Evolutionary conservation across 176 grass and related monocot genomes (phyloP).

Genomic region (Otatea glauca): DNA sequence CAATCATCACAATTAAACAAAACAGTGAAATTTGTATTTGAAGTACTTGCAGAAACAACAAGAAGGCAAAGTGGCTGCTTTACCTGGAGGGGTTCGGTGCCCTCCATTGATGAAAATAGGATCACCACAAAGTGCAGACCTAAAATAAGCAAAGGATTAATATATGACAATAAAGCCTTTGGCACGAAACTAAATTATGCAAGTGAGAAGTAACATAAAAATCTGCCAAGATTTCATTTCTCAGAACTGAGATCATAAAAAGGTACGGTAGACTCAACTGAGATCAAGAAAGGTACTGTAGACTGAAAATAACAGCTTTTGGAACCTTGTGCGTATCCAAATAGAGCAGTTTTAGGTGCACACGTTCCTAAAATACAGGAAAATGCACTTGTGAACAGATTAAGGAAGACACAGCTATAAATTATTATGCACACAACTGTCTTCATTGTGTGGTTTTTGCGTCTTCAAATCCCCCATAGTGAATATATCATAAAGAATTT

Average conservation of each 20-base stretch:
- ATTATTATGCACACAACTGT: not conserved
- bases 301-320: conserved; percentile 8
- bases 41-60: conserved; percentile 24
- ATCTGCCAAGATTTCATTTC: not conserved
- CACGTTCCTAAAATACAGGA: not conserved
- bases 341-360: not conserved
- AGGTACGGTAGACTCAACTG: no score
- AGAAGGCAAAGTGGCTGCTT: not conserved
- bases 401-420: not conserved
- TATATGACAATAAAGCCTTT: not conserved
- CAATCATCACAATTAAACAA: not conserved
- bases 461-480: not conserved
- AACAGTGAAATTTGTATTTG: not conserved
- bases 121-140: not conserved
- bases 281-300: not conserved
- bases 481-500: no score
- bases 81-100: conserved; percentile 51
- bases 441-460: not conserved
- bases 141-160: conserved; percentile 25
- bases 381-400: conserved; percentile 1
- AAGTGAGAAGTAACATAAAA: conserved; percentile 10
- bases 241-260: no score
- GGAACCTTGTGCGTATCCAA: not conserved
- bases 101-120: conserved; percentile 31
- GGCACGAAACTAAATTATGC: conserved; percentile 17